These are phyloP conservation scores for Leccinum aurantiacum DNA, from an alignment of 768 basidiomycete genomes.

Conservation along the genomic window DNA sequence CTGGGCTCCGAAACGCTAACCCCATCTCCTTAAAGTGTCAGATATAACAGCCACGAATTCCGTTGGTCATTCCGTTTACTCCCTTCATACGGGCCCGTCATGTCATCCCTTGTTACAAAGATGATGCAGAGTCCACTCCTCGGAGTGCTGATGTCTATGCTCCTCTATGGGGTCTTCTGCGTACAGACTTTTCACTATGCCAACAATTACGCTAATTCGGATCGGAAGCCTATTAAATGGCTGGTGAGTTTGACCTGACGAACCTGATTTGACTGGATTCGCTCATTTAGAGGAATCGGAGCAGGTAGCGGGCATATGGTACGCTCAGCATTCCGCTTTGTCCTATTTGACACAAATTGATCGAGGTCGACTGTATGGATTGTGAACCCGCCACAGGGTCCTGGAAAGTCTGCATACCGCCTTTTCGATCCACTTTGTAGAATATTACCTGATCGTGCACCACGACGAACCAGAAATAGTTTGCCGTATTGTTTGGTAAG, in stretches of 20 bases:
- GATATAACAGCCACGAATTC: background rate
- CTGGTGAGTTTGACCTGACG: slow-evolving; percentile 13
- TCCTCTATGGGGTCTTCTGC: slow-evolving; percentile 18
- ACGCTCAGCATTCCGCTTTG: background rate
- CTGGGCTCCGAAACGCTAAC: background rate
- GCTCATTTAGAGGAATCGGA: slow-evolving; percentile 3
- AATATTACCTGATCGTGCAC: slow-evolving; percentile 19
- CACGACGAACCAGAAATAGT: slow-evolving; percentile 3
- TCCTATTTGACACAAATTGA: background rate
- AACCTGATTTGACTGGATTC: no score
- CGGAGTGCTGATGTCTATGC: slow-evolving; percentile 11
- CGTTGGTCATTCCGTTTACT: background rate
- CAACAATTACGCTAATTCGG: slow-evolving; percentile 4
- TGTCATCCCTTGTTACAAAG: slow-evolving; percentile 4
- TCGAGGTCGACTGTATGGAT: no score
- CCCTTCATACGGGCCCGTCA: background rate
- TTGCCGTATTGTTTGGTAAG: slow-evolving; percentile 15
- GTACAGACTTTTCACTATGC: slow-evolving; percentile 18
- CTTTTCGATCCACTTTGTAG: slow-evolving; percentile 15
- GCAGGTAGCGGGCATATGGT: slow-evolving; percentile 17
- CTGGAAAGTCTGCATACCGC: slow-evolving; percentile 16
- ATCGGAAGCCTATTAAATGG: slow-evolving; percentile 8
- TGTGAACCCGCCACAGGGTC: slow-evolving; percentile 2
- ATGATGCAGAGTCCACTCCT: slow-evolving; percentile 16
- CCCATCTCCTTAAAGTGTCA: background rate